Conservation (phyloP, 257 asterid species). For the Fraxinus pennsylvanica region DNA sequence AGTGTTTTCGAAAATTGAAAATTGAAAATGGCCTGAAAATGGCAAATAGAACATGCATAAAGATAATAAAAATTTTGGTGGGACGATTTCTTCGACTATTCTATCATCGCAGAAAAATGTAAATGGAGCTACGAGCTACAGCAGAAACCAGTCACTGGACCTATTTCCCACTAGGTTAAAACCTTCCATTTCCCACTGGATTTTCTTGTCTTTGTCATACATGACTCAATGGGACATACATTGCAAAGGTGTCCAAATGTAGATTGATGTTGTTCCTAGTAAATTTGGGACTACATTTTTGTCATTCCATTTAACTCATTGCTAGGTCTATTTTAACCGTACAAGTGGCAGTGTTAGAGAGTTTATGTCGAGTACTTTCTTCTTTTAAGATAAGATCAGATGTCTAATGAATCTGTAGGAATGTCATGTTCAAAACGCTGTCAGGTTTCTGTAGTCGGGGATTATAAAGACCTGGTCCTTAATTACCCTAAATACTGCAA, state of each 20-base stretch:
- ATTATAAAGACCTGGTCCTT: constrained; percentile 20
- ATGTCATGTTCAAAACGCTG: neutral
- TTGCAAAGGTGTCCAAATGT: neutral
- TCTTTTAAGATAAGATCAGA: neutral
- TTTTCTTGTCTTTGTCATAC: neutral
- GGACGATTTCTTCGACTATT: neutral
- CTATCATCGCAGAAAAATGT: neutral
- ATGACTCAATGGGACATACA: neutral
- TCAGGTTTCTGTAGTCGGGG: constrained; percentile 24
- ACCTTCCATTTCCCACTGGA: neutral
- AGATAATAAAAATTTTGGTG: neutral
- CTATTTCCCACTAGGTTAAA: neutral
- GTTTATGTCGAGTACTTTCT: neutral
- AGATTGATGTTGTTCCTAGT: neutral
- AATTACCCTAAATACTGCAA: constrained; percentile 2
- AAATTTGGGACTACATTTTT: neutral
- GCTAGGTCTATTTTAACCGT: no score
- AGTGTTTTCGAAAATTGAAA: no score
- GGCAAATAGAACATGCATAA: neutral
- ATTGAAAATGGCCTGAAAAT: no score
- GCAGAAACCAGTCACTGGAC: neutral
- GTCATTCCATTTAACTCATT: neutral
- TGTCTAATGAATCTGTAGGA: neutral
- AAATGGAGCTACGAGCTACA: neutral
- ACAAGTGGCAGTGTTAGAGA: no score